These are phyloP conservation scores for Stachybotrys elegans DNA, from an alignment of 2,329 filamentous ascomycete species.

Conservation along the genomic window DNA sequence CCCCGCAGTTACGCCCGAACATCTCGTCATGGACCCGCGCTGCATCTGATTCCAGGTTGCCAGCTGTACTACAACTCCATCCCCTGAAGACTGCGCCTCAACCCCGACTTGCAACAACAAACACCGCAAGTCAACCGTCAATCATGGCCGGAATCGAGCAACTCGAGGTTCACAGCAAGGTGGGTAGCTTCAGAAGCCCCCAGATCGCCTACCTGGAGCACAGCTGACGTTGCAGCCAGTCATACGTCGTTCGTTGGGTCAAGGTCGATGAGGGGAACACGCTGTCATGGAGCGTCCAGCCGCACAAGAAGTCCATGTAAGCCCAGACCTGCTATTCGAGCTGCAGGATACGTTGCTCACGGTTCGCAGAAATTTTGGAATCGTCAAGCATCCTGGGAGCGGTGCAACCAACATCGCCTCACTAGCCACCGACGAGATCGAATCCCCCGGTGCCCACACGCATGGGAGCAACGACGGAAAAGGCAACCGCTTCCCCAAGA, in stretches of 20 bases:
- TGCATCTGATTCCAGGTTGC: too few species aligned
- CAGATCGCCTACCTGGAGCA: slow-evolving; percentile 1
- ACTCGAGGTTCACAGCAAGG: slow-evolving; percentile 96
- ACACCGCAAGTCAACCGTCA: too few species aligned
- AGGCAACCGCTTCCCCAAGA: slow-evolving; percentile 44
- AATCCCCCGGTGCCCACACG: slow-evolving; percentile 42
- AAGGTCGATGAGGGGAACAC: slow-evolving; percentile 85
- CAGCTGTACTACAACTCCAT: too few species aligned
- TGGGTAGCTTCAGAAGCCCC: neutral
- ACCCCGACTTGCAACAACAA: too few species aligned
- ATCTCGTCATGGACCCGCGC: too few species aligned
- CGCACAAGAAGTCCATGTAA: slow-evolving; percentile 93
- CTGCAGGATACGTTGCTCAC: slow-evolving; percentile 7
- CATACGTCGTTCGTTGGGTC: slow-evolving; percentile 97
- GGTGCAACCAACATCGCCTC: slow-evolving; percentile 45
- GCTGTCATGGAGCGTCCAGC: slow-evolving; percentile 95
- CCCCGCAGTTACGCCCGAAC: too few species aligned
- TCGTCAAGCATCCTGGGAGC: slow-evolving; percentile 92
- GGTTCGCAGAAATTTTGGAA: slow-evolving; percentile 77
- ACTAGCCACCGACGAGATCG: slow-evolving; percentile 37
- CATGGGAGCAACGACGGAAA: slow-evolving; percentile 39
- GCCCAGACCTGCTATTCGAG: neutral
- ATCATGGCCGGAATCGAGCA: slow-evolving; percentile 92
- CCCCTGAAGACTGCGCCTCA: too few species aligned
- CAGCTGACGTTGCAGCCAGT: slow-evolving; percentile 51